These are phyloP conservation scores for Antitrichia curtipendula DNA, from an alignment of 225 moss, liverwort and hornwort genomes.

Conservation along the genomic window DNA sequence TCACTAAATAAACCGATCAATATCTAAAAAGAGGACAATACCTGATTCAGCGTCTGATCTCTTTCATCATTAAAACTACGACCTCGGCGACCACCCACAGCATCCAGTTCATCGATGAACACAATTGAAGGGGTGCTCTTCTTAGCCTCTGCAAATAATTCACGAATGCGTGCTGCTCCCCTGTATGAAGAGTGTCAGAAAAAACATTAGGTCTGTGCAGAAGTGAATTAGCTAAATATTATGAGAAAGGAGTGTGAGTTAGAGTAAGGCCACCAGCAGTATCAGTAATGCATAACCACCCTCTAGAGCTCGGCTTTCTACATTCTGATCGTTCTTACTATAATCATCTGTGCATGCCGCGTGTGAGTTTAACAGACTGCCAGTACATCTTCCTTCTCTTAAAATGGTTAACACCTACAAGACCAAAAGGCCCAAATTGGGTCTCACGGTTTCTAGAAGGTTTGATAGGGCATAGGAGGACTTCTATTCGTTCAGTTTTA, in stretches of 20 bases:
- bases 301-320: neutral
- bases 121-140: slow-evolving; percentile 80
- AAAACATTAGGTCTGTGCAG: neutral
- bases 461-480: neutral
- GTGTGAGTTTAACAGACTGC: neutral
- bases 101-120: slow-evolving; percentile 91
- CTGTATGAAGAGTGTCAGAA: slow-evolving; percentile 6
- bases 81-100: slow-evolving; percentile 85
- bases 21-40: neutral
- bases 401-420: neutral
- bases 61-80: slow-evolving; percentile 92
- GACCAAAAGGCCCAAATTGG: neutral
- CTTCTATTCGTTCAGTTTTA: too few relatives aligned
- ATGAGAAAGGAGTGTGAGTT: neutral
- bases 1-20: neutral
- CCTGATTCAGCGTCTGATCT: slow-evolving; percentile 88
- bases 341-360: neutral
- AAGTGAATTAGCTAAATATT: neutral
- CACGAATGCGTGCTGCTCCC: slow-evolving; percentile 86
- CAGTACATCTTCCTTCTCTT: neutral
- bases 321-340: neutral
- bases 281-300: neutral
- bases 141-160: slow-evolving; percentile 85
- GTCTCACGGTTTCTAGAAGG: neutral
- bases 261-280: neutral